These are phyloP conservation scores for Gamsiella multidivaricata DNA, from an alignment of 192 early-diverging fungal species.

Conservation along the genomic window DNA sequence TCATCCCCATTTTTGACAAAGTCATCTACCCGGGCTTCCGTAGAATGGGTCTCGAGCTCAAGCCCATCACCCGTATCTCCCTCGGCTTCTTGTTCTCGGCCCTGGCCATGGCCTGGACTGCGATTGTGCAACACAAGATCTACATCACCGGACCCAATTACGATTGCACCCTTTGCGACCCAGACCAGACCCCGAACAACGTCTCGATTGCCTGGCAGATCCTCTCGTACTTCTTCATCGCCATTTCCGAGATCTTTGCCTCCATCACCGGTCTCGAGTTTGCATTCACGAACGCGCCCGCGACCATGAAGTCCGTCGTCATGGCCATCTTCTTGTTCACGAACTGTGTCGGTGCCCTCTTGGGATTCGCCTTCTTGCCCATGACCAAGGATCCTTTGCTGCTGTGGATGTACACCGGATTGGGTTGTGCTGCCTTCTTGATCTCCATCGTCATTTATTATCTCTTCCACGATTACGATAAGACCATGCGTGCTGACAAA, in stretches of 20 bases:
- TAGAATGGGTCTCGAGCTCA: slow-evolving; percentile 60
- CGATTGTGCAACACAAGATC: slow-evolving; percentile 70
- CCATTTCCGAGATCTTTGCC: slow-evolving; percentile 73
- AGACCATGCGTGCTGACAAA: slow-evolving; percentile 31
- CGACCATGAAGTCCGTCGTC: slow-evolving; percentile 74
- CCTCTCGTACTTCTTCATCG: slow-evolving; percentile 70
- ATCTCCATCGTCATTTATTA: slow-evolving; percentile 21
- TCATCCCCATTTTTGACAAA: slow-evolving; percentile 77
- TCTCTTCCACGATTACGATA: slow-evolving; percentile 34
- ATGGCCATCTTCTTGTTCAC: slow-evolving; percentile 77
- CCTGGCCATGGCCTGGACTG: slow-evolving; percentile 68
- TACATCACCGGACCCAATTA: slow-evolving; percentile 68
- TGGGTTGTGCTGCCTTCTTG: slow-evolving; percentile 42
- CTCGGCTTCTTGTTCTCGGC: slow-evolving; percentile 73
- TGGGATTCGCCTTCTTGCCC: slow-evolving; percentile 68
- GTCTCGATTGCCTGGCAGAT: slow-evolving; percentile 69
- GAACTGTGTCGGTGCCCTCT: slow-evolving; percentile 62
- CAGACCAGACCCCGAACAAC: slow-evolving; percentile 57
- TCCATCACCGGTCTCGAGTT: slow-evolving; percentile 77
- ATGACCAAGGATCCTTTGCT: slow-evolving; percentile 68
- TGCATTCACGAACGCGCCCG: slow-evolving; percentile 73
- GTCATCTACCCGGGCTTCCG: slow-evolving; percentile 69
- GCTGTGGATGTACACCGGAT: slow-evolving; percentile 70
- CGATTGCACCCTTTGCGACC: slow-evolving; percentile 53
- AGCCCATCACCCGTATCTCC: slow-evolving; percentile 73